A percentile compares a stretch with the other conserved stretches of the same genome.
Evolutionary conservation across 2,329 filamentous ascomycete species (phyloP).

Genomic region (Fusarium sp.): DNA sequence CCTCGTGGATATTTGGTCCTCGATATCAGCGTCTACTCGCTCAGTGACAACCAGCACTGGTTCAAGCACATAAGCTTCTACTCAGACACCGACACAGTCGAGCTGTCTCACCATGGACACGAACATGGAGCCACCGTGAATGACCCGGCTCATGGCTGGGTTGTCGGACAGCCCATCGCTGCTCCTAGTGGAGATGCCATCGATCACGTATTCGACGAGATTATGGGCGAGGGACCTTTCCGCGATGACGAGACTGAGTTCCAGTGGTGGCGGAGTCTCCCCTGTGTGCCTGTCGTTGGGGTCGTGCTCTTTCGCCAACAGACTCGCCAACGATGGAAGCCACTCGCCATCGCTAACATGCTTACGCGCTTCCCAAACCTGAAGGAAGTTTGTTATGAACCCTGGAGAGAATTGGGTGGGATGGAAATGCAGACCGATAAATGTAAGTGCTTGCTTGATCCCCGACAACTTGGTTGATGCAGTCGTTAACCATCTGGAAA

Average conservation of each 20-base stretch:
- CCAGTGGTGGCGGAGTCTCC: background rate
- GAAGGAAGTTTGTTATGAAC: constrained; percentile 51
- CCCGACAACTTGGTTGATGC: constrained; percentile 9
- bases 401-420: constrained; percentile 47
- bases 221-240: background rate
- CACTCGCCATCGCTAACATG: constrained; percentile 44
- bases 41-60: background rate
- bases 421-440: constrained; percentile 39
- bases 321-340: constrained; percentile 47
- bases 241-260: background rate
- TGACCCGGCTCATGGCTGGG: background rate
- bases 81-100: background rate
- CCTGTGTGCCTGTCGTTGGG: background rate
- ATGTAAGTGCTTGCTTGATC: constrained; percentile 39
- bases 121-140: background rate
- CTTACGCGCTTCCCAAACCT: constrained; percentile 48
- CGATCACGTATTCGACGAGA: background rate
- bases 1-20: background rate
- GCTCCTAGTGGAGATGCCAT: background rate
- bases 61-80: background rate
- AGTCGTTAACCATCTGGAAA: constrained; percentile 31
- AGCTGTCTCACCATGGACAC: background rate
- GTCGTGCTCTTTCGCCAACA: background rate
- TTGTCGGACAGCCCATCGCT: background rate
- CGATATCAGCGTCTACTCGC: background rate